Evolutionary conservation across 805 yeast species (phyloP).

Genomic region (Dipodascus albidus): DNA sequence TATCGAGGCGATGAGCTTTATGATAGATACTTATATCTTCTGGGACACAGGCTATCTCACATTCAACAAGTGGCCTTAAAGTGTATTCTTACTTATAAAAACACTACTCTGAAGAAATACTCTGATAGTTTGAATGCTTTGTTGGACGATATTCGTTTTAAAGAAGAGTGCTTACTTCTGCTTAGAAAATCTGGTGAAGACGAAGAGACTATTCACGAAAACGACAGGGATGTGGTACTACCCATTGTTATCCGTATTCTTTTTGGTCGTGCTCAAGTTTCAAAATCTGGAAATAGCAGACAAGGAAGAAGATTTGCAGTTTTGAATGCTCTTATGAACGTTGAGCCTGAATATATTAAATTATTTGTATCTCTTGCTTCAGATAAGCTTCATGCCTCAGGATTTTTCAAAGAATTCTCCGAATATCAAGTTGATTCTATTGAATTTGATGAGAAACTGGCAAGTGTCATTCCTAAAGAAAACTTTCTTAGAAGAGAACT

Average conservation of each 20-base stretch:
- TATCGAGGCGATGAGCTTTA: conserved; percentile 42
- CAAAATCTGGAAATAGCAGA: conserved; percentile 52
- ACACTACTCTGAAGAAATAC: conserved; percentile 50
- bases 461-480: not conserved
- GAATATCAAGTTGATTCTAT: not conserved
- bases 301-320: conserved; percentile 47
- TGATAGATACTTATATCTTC: conserved; percentile 38
- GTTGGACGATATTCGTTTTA: conserved; percentile 70
- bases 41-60: conserved; percentile 49
- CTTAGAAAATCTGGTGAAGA: conserved; percentile 47
- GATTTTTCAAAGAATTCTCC: conserved; percentile 21
- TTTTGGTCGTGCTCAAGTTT: conserved; percentile 75
- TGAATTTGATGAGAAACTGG: conserved; percentile 6
- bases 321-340: conserved; percentile 24
- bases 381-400: conserved; percentile 35
- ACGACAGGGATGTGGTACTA: conserved; percentile 50
- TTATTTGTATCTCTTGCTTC: conserved; percentile 55
- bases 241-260: conserved; percentile 67
- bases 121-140: conserved; percentile 61
- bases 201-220: conserved; percentile 38
- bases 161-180: conserved; percentile 52
- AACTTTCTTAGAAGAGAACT: conserved; percentile 14
- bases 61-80: conserved; percentile 66
- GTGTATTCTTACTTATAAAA: conserved; percentile 55
- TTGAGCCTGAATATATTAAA: conserved; percentile 33